Conservation (phyloP, 805 yeast genomes). For the Millerozyma miso region DNA sequence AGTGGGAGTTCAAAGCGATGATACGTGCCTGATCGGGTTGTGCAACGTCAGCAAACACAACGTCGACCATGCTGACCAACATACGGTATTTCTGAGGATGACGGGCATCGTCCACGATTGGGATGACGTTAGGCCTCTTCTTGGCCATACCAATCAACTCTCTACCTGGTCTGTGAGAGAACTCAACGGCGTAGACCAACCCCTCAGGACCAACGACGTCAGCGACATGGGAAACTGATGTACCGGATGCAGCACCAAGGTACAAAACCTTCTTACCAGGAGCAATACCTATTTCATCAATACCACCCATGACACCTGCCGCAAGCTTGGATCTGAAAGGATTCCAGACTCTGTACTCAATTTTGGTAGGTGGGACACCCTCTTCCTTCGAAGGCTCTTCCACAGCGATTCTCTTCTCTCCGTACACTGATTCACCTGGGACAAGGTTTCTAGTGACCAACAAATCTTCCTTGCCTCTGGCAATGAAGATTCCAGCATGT, state of each 20-base stretch:
- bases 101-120: conserved; percentile 99
- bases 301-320: conserved; percentile 99
- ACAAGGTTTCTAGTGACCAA: conserved; percentile 94
- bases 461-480: conserved; percentile 99
- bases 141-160: conserved; percentile 99
- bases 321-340: conserved; percentile 99
- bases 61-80: conserved; percentile 98
- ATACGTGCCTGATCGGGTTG: conserved; percentile 99
- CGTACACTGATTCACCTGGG: conserved; percentile 98
- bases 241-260: conserved; percentile 99
- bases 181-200: conserved; percentile 97
- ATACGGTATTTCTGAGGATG: conserved; percentile 99
- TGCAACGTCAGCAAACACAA: conserved; percentile 98
- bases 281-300: conserved; percentile 93
- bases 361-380: conserved; percentile 85
- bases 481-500: conserved; percentile 98
- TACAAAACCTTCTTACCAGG: conserved; percentile 98
- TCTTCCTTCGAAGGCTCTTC: conserved; percentile 92
- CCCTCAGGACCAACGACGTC: conserved; percentile 99
- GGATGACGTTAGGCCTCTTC: conserved; percentile 99
- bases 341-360: conserved; percentile 99
- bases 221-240: conserved; percentile 96
- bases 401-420: conserved; percentile 92
- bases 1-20: conserved; percentile 95
- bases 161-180: conserved; percentile 99